A percentile compares a stretch with the other conserved stretches of the same genome.
Conservation (phyloP, 208 protist species). For the Trypanosoma melophagium region DNA sequence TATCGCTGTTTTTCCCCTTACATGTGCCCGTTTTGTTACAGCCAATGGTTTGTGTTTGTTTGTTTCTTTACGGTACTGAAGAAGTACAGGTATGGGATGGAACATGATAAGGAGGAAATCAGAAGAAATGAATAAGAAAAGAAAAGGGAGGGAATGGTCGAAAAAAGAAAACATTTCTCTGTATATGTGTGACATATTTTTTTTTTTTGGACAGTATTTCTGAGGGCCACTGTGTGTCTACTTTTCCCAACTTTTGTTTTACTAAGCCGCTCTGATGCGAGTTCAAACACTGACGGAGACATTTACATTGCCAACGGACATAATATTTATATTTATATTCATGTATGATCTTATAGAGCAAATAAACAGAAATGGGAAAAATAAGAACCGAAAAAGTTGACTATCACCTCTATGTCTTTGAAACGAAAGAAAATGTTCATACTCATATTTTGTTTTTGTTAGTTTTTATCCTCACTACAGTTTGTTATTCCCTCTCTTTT, state of each 20-base stretch:
- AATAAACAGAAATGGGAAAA: no score
- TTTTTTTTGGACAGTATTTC: not conserved
- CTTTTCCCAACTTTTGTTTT: constrained; percentile 6
- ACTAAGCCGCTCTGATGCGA: no score
- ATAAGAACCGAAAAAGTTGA: no score
- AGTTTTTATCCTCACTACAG: not conserved
- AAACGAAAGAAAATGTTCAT: not conserved
- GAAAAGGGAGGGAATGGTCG: not conserved
- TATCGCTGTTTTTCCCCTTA: not conserved
- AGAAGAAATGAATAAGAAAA: constrained; percentile 13
- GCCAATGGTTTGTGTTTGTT: no score
- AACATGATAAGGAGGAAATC: constrained; percentile 7
- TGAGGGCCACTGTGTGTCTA: not conserved
- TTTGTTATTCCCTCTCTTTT: constrained; percentile 5
- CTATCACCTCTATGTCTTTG: not conserved
- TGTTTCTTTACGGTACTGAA: constrained; percentile 5
- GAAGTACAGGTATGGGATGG: constrained; percentile 1
- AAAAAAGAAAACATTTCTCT: not conserved
- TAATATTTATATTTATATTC: no score
- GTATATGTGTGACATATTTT: not conserved
- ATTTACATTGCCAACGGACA: no score
- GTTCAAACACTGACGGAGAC: no score
- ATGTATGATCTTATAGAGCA: no score
- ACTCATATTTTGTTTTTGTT: constrained; percentile 1
- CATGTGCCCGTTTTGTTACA: not conserved